These are phyloP conservation scores for Trametes cinnabarina DNA, from an alignment of 768 basidiomycete genomes.

Conservation along the genomic window DNA sequence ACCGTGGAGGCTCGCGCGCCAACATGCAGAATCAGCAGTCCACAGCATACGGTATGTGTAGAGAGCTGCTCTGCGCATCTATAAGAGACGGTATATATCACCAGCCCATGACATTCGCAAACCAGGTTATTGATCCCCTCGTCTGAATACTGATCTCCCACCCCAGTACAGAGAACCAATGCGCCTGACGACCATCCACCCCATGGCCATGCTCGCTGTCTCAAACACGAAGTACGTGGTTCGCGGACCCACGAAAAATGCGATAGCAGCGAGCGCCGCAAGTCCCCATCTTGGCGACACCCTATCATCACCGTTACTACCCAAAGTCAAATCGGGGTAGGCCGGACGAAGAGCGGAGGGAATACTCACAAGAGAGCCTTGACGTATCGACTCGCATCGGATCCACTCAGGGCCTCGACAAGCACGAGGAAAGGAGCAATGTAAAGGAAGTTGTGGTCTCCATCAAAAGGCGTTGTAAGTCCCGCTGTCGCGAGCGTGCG, in stretches of 20 bases:
- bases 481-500: conserved; percentile 81
- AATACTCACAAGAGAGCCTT: conserved; percentile 34
- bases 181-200: conserved; percentile 43
- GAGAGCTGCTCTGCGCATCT: too few species aligned
- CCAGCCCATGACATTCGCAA: too few species aligned
- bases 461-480: conserved; percentile 73
- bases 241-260: conserved; percentile 69
- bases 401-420: conserved; percentile 52
- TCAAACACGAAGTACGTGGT: conserved; percentile 67
- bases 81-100: too few species aligned
- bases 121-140: neutral
- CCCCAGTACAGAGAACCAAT: conserved; percentile 38
- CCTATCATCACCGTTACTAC: neutral
- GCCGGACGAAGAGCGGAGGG: neutral
- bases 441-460: conserved; percentile 72
- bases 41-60: too few species aligned
- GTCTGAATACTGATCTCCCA: neutral
- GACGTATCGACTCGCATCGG: conserved; percentile 42
- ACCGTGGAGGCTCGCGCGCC: too few species aligned
- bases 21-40: too few species aligned
- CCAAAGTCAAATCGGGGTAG: neutral
- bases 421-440: conserved; percentile 63
- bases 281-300: conserved; percentile 56
- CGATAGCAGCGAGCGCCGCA: conserved; percentile 44
- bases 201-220: conserved; percentile 47